Evolutionary conservation across 2,329 filamentous ascomycete genomes (phyloP).

Genomic region (Akanthomyces uredinophilus): DNA sequence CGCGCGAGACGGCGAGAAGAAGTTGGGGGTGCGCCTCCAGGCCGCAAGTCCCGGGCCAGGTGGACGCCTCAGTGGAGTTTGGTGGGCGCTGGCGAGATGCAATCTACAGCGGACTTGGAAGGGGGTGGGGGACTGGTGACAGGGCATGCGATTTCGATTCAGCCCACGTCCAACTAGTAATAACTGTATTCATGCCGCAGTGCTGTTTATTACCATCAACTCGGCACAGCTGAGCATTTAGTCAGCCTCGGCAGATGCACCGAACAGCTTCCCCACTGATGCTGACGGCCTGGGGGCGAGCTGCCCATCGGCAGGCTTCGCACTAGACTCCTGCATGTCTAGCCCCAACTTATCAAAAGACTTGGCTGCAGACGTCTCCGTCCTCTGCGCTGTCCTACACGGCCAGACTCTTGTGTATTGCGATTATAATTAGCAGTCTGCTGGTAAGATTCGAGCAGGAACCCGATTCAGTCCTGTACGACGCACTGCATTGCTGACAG

Average conservation of each 20-base stretch:
- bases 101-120: not conserved
- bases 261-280: constrained; percentile 3
- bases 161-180: not conserved
- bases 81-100: not conserved
- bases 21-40: not conserved
- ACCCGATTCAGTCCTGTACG: not conserved
- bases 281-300: not conserved
- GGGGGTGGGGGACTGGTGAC: not conserved
- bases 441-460: not conserved
- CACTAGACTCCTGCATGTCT: not conserved
- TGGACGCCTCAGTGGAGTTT: constrained; percentile 3
- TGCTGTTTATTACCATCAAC: not conserved
- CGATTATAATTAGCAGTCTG: not conserved
- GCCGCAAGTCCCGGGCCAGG: not conserved
- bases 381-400: not conserved
- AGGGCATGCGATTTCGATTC: not conserved
- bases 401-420: not conserved
- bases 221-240: not conserved
- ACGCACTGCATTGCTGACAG: not conserved
- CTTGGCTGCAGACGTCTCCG: not conserved
- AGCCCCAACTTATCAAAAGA: not conserved
- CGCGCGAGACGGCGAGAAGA: not conserved
- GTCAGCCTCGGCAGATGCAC: constrained; percentile 3
- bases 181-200: not conserved
- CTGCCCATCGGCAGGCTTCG: not conserved